phyloP scores from a whole-genome alignment of 805 yeast species.

The Myxozyma geophila region DNA sequence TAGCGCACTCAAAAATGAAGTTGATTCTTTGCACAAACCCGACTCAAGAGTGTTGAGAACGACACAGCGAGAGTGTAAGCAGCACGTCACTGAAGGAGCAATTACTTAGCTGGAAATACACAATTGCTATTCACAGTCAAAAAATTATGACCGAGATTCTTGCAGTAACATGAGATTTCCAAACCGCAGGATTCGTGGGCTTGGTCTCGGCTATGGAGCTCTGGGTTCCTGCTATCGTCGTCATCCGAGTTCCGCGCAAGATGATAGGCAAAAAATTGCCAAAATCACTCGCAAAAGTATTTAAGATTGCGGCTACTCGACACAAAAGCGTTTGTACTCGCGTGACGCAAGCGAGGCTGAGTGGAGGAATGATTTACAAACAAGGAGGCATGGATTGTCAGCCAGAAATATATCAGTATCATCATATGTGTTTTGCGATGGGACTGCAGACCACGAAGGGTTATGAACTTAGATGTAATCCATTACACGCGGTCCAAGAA shows the following conservation, averaged over 20 bases:
- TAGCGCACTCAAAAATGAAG: not conserved
- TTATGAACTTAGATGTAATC: not conserved
- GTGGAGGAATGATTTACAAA: not conserved
- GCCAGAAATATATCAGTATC: not conserved
- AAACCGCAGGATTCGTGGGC: not conserved
- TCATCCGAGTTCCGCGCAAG: not conserved
- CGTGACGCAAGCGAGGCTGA: constrained; percentile 5
- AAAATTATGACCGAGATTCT: not conserved
- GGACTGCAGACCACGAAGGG: not conserved
- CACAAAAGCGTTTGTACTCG: not conserved
- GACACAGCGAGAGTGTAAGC: not conserved
- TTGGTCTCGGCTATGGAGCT: constrained; percentile 1
- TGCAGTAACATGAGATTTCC: not conserved
- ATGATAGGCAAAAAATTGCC: not conserved
- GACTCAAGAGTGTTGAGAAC: too few species aligned
- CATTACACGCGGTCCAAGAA: not conserved
- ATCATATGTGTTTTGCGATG: not conserved
- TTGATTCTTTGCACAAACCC: too few species aligned
- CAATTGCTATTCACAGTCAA: not conserved
- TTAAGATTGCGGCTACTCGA: not conserved
- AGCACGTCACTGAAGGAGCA: not conserved
- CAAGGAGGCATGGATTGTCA: not conserved
- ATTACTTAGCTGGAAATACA: not conserved
- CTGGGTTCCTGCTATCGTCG: constrained; percentile 4
- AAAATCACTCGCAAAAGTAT: not conserved